Percentiles rank a stretch among this genome's conserved stretches.
phyloP scores from a whole-genome alignment of 345 rosid genomes.

The Crucihimalaya himalaica region DNA sequence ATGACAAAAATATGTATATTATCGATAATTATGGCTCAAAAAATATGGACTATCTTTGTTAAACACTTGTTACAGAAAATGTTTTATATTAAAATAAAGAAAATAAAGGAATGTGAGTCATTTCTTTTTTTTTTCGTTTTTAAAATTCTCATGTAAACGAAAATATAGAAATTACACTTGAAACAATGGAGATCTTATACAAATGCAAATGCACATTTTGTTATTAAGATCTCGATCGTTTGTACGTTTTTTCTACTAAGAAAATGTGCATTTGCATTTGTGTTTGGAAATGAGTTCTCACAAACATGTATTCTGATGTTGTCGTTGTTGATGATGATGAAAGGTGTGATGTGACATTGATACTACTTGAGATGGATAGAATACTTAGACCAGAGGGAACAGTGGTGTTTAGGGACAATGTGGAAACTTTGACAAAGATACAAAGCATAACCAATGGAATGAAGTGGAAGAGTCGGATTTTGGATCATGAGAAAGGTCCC shows the following conservation, averaged over 20 bases:
- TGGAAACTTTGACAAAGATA: conserved; percentile 77
- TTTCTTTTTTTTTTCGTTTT: neutral
- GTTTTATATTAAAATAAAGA: too few species aligned
- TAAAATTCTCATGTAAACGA: neutral
- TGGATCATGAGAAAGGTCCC: conserved; percentile 97
- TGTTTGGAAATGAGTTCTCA: neutral
- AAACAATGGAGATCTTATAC: too few species aligned
- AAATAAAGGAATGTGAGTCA: neutral
- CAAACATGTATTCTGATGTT: neutral
- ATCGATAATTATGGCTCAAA: neutral
- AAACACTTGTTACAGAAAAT: too few species aligned
- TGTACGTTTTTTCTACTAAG: neutral
- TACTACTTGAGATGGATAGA: conserved; percentile 96
- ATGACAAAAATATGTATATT: neutral
- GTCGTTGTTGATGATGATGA: conserved; percentile 19
- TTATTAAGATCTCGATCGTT: too few species aligned
- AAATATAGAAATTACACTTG: too few species aligned
- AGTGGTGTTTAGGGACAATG: conserved; percentile 83
- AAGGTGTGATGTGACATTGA: conserved; percentile 81
- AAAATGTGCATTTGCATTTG: neutral
- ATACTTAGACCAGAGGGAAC: conserved; percentile 96
- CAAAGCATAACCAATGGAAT: conserved; percentile 77
- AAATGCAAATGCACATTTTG: too few species aligned
- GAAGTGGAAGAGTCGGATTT: conserved; percentile 85
- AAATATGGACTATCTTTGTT: neutral